Percentiles rank a stretch among this genome's conserved stretches.
Evolutionary conservation across 179 eudicot species (phyloP).

Genomic region (Nepenthes alata): DNA sequence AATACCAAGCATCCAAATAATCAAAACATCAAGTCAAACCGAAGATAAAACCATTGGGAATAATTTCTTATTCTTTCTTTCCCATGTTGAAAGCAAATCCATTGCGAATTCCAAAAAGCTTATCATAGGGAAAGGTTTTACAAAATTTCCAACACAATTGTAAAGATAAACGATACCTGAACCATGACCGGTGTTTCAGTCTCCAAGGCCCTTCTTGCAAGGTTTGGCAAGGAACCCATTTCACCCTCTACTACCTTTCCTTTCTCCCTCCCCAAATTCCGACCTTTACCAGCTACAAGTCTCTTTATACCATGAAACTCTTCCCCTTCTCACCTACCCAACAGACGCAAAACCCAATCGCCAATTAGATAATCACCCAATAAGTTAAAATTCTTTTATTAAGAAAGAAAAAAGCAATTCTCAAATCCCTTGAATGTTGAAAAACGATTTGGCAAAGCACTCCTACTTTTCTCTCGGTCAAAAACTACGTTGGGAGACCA

Average conservation of each 20-base stretch:
- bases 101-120: neutral
- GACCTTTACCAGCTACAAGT: neutral
- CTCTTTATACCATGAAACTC: neutral
- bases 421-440: no score
- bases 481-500: no score
- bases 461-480: no score
- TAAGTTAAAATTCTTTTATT: no score
- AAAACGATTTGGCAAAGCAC: no score
- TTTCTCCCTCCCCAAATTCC: conserved; percentile 2
- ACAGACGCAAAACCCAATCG: neutral
- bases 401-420: no score
- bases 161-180: conserved; percentile 40
- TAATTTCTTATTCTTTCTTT: neutral
- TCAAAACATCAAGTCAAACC: neutral
- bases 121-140: no score
- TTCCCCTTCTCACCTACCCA: neutral
- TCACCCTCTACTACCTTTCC: conserved; percentile 5
- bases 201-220: conserved; percentile 72
- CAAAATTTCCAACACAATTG: neutral
- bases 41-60: neutral
- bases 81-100: neutral
- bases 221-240: conserved; percentile 69
- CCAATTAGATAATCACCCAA: no score
- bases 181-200: conserved; percentile 96
- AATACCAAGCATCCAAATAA: neutral